These are phyloP conservation scores for Backusella tarrabulga DNA, from an alignment of 192 early-diverging fungal genomes.

Conservation along the genomic window DNA sequence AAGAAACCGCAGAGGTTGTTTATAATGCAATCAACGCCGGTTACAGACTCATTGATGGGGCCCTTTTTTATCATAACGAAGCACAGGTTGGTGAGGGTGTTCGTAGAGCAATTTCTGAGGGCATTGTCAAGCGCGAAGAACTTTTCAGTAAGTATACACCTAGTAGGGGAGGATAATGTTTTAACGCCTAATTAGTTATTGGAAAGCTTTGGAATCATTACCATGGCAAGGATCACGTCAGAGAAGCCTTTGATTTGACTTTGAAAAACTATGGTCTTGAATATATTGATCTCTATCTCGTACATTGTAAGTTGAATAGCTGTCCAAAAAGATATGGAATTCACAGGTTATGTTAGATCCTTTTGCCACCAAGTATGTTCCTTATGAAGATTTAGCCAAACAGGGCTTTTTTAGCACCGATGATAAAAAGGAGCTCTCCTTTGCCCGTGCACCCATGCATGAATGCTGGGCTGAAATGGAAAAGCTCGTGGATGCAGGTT, in stretches of 20 bases:
- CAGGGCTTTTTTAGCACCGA: conserved; percentile 33
- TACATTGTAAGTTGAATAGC: conserved; percentile 53
- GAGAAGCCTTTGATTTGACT: conserved; percentile 48
- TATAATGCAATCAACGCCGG: conserved; percentile 38
- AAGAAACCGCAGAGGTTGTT: conserved; percentile 40
- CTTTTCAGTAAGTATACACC: conserved; percentile 33
- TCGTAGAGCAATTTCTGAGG: conserved; percentile 43
- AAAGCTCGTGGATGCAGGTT: conserved; percentile 56
- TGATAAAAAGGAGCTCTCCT: conserved; percentile 20
- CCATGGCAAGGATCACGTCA: conserved; percentile 50
- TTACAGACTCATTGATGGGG: conserved; percentile 49
- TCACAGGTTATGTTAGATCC: neutral
- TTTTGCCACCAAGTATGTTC: neutral
- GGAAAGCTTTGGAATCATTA: conserved; percentile 65
- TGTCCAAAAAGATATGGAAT: neutral
- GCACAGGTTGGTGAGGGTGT: conserved; percentile 58
- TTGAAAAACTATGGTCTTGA: conserved; percentile 51
- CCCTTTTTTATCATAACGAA: conserved; percentile 65
- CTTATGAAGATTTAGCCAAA: neutral
- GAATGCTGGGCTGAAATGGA: conserved; percentile 78
- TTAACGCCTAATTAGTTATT: conserved; percentile 15
- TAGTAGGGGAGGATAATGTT: too few species aligned
- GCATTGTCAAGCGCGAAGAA: conserved; percentile 54
- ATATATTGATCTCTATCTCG: conserved; percentile 68
- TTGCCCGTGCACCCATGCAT: conserved; percentile 47